Evolutionary conservation across 768 basidiomycete species (phyloP).

Genomic region (Suillus plorans): DNA sequence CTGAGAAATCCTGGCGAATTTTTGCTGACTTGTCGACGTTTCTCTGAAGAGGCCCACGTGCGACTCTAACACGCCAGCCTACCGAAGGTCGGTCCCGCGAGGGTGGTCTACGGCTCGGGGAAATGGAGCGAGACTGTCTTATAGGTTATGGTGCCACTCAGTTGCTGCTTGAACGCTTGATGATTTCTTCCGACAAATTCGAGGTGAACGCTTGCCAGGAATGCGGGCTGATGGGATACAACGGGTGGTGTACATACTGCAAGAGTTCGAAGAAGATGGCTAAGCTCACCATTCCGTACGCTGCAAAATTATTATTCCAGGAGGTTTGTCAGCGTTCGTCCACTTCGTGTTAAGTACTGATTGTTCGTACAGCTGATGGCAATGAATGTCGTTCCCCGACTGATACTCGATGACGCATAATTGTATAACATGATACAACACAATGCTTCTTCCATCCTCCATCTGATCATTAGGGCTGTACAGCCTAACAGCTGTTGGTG

Average conservation of each 20-base stretch:
- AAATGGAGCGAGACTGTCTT: slow-evolving; percentile 99
- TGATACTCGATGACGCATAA: slow-evolving; percentile 79
- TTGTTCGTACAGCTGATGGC: slow-evolving; percentile 75
- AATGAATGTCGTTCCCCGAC: slow-evolving; percentile 92
- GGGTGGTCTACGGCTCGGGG: slow-evolving; percentile 93
- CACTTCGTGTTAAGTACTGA: slow-evolving; percentile 7
- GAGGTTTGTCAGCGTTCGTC: slow-evolving; percentile 51
- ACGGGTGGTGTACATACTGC: slow-evolving; percentile 97
- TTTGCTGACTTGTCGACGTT: slow-evolving; percentile 12
- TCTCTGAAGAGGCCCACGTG: slow-evolving; percentile 81
- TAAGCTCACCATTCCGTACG: slow-evolving; percentile 93
- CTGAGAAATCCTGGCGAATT: slow-evolving; percentile 11
- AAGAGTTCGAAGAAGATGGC: slow-evolving; percentile 97
- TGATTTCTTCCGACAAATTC: slow-evolving; percentile 99
- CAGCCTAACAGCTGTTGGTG: not conserved
- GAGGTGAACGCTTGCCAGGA: slow-evolving; percentile 94
- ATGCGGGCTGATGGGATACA: slow-evolving; percentile 93
- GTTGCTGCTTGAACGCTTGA: slow-evolving; percentile 91
- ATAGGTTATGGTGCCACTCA: slow-evolving; percentile 99
- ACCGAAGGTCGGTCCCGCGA: slow-evolving; percentile 98
- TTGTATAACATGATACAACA: not conserved
- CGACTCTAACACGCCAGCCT: slow-evolving; percentile 94
- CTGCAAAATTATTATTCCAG: slow-evolving; percentile 90
- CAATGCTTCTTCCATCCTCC: not conserved
- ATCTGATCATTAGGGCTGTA: not conserved